Conservation (phyloP, 148 eudicot genomes). For the Nepenthes gracilis region DNA sequence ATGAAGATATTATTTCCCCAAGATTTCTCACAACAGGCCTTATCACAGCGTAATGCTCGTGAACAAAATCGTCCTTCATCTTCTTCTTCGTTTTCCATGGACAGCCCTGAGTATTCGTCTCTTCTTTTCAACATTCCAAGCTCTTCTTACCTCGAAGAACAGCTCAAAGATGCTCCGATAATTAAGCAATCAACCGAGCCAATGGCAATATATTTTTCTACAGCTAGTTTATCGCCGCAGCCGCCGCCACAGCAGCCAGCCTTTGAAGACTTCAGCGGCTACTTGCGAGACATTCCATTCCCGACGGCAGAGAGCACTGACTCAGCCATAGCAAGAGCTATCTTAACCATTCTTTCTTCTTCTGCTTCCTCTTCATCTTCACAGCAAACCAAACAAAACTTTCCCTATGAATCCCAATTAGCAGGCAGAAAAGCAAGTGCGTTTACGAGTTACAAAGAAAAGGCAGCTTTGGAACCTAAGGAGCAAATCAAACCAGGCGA, state of each 20-base stretch:
- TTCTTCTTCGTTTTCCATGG: conserved; percentile 43
- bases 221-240: conserved; percentile 9
- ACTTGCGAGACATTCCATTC: conserved; percentile 8
- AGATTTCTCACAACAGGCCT: conserved; percentile 21
- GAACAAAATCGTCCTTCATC: conserved; percentile 36
- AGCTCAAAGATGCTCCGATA: conserved; percentile 9
- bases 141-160: not conserved
- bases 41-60: conserved; percentile 10
- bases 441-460: conserved; percentile 23
- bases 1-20: conserved; percentile 35
- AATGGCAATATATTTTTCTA: not conserved
- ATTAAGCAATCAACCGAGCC: conserved; percentile 2
- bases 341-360: conserved; percentile 41
- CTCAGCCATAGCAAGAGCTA: conserved; percentile 47
- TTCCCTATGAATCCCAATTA: too few species aligned
- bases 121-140: conserved; percentile 19
- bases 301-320: conserved; percentile 37
- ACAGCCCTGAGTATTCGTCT: conserved; percentile 41
- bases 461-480: not conserved
- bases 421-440: conserved; percentile 21
- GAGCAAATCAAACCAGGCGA: conserved; percentile 2
- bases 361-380: conserved; percentile 15
- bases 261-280: conserved; percentile 6
- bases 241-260: conserved; percentile 8
- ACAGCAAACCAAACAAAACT: not conserved